Base-by-base conservation (phyloP, 495 filamentous ascomycete species). In the Penicillium verhagenii region DNA sequence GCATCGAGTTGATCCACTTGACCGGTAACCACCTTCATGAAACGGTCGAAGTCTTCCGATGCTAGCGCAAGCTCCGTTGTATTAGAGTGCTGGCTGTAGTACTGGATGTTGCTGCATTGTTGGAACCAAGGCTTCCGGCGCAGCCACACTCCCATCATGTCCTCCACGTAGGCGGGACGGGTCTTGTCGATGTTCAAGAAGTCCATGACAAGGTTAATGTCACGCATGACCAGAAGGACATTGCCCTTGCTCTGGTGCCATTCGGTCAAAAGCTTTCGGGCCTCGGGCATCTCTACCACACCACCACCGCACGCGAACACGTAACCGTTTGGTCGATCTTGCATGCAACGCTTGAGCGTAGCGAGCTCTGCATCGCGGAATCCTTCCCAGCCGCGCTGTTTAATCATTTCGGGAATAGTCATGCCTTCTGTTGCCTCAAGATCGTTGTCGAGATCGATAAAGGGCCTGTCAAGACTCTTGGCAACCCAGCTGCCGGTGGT, bases 231-330 rank as follows among this genome's bases (percentile, higher is more conserved):
- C 9, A 93, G 80, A 37, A 97, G 76, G 7, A 97, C 92, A 54
- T 90, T 86, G n/a, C 94, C 94, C 47, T 93, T 93, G 53, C 74
- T 80, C 60, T 85, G 82, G 66, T 90, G 82, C 67, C 91, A 96
- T 28, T 85, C 76, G 29, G 73, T 65, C 20, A 99, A 85, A 19
- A 93, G 54, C 57, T 91, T 80, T 13, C 94, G 83, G 26, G 92
- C 92, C 56, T 86, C 89, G 11, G 87, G 84, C 16, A 85, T 90
- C 69, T 99, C 95, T 20, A 97, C 92, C 24, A 99, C 79, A 25
- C 94, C 94, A 28, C 94, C 94, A 45, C 94, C 94, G 59, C 92
- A 96, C 6, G 95, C 95, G 67, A 97, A 91, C 57, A 97, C 82
- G 59, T 96, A 78, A 14, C 86, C 87, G 11, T 75, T 83, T 21